These are phyloP conservation scores for Thalassiosira hispida DNA, from an alignment of 352 stramenopile species.

Conservation along the genomic window DNA sequence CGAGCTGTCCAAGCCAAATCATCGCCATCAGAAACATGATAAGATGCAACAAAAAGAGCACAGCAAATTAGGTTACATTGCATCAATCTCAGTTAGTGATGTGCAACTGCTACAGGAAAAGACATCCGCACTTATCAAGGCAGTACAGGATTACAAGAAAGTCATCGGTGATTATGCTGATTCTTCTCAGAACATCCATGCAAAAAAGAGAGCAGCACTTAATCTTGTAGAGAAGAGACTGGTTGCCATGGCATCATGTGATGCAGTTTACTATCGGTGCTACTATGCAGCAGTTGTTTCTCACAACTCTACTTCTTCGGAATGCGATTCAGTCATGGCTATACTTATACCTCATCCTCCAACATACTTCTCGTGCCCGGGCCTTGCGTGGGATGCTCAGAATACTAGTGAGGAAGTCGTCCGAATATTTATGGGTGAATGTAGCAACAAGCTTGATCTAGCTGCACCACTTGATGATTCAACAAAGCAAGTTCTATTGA, in stretches of 20 bases:
- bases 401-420: constrained; percentile 22
- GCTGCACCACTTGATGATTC: constrained; percentile 39
- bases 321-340: constrained; percentile 3
- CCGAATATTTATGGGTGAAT: constrained; percentile 26
- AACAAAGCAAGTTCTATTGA: constrained; percentile 34
- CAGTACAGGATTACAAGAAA: constrained; percentile 36
- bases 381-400: constrained; percentile 48
- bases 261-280: constrained; percentile 76
- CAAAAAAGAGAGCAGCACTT: constrained; percentile 16
- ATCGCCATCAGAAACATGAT: neutral
- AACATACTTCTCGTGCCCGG: constrained; percentile 62
- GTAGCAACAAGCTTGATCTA: constrained; percentile 10
- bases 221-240: constrained; percentile 41
- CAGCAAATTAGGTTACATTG: constrained; percentile 1
- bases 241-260: constrained; percentile 51
- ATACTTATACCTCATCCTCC: constrained; percentile 68
- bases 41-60: constrained; percentile 9
- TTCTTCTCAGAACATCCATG: neutral
- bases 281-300: constrained; percentile 71
- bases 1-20: constrained; percentile 6
- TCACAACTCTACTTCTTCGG: neutral
- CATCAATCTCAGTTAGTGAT: constrained; percentile 31
- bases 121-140: constrained; percentile 22
- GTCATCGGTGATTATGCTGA: constrained; percentile 8
- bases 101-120: constrained; percentile 43